Conservation (phyloP, 257 asterid species). For the Fraxinus americana region DNA sequence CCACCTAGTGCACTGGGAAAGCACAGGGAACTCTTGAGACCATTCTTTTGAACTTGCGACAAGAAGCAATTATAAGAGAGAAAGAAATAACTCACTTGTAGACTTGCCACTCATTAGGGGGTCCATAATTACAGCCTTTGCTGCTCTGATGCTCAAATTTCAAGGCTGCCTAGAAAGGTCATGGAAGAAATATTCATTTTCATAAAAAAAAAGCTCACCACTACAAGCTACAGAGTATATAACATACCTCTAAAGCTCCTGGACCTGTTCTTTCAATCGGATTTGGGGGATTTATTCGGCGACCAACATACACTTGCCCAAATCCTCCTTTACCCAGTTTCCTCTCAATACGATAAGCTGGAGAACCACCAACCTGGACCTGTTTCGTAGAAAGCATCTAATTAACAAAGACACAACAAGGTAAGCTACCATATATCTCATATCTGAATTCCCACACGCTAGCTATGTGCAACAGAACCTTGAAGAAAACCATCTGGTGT, state of each 20-base stretch:
- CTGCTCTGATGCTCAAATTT: slow-evolving; percentile 56
- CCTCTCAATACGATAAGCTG: slow-evolving; percentile 61
- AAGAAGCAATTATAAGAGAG: background rate
- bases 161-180: slow-evolving; percentile 38
- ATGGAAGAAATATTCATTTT: background rate
- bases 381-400: slow-evolving; percentile 33
- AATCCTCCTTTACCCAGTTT: slow-evolving; percentile 96
- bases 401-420: background rate
- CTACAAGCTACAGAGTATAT: slow-evolving; percentile 1
- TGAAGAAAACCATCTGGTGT: slow-evolving; percentile 10
- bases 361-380: slow-evolving; percentile 95
- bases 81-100: slow-evolving; percentile 39
- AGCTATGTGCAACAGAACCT: slow-evolving; percentile 16
- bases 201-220: background rate
- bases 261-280: slow-evolving; percentile 80
- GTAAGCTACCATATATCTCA: slow-evolving; percentile 4
- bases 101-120: slow-evolving; percentile 64
- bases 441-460: background rate
- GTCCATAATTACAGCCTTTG: slow-evolving; percentile 52
- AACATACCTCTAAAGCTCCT: slow-evolving; percentile 74
- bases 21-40: background rate
- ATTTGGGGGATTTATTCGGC: slow-evolving; percentile 62
- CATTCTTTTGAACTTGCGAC: background rate
- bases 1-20: slow-evolving; percentile 38
- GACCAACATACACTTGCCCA: slow-evolving; percentile 94